Evolutionary conservation across 2,329 filamentous ascomycete genomes (phyloP).

Genomic region (Fusarium vanettenii): DNA sequence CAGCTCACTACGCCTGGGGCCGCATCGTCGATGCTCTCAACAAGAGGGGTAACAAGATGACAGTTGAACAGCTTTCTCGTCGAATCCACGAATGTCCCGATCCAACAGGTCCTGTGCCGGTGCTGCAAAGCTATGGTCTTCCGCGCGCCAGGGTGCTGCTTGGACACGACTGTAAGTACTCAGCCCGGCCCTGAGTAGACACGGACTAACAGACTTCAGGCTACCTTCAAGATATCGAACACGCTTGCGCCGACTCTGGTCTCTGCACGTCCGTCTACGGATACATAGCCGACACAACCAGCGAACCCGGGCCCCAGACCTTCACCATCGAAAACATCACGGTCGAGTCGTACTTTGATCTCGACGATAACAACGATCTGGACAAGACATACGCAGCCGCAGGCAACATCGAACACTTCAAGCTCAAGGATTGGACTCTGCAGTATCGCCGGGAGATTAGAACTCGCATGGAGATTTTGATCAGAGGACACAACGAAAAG

Average conservation of each 20-base stretch:
- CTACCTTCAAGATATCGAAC: background rate
- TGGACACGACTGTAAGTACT: background rate
- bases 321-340: background rate
- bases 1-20: background rate
- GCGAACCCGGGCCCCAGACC: background rate
- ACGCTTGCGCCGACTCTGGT: background rate
- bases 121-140: background rate
- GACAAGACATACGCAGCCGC: background rate
- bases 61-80: background rate
- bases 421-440: background rate
- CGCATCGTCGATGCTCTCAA: background rate
- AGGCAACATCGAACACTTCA: background rate
- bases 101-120: background rate
- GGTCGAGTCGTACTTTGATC: background rate
- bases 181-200: fast-evolving
- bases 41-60: background rate
- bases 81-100: background rate
- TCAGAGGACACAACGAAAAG: background rate
- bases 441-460: background rate
- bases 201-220: background rate
- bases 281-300: background rate
- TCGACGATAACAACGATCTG: background rate
- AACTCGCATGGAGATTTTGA: background rate
- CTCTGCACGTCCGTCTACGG: background rate
- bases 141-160: background rate